Conservation (phyloP, 352 stramenopile species). For the Pythium apleroticum region DNA sequence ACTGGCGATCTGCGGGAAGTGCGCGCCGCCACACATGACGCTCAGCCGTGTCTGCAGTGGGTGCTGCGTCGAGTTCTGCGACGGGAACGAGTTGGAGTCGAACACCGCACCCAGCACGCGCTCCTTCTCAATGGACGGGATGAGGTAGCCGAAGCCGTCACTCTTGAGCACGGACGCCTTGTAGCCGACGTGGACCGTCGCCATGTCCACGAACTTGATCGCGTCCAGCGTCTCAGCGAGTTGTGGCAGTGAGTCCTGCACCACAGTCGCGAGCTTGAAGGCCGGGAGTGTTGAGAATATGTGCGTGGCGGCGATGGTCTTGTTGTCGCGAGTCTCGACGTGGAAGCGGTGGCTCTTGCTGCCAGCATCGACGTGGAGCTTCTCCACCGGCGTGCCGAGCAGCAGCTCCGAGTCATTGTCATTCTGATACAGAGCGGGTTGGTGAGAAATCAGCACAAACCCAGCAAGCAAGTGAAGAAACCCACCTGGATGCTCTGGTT, state of each 20-base stretch:
- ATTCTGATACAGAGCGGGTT: slow-evolving; percentile 4
- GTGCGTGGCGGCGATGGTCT: slow-evolving; percentile 45
- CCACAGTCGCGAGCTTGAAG: slow-evolving; percentile 46
- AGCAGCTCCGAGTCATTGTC: slow-evolving; percentile 25
- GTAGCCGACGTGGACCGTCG: slow-evolving; percentile 81
- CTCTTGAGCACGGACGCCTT: slow-evolving; percentile 51
- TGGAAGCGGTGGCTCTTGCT: slow-evolving; percentile 26
- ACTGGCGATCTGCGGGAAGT: slow-evolving; percentile 59
- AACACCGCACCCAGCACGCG: slow-evolving; percentile 83
- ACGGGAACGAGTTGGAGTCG: slow-evolving; percentile 87
- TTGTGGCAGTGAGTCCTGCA: slow-evolving; percentile 43
- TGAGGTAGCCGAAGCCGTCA: slow-evolving; percentile 86
- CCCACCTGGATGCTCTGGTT: slow-evolving; percentile 39
- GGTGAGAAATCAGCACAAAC: neutral
- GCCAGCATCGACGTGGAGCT: neutral
- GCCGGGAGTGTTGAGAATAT: slow-evolving; percentile 82
- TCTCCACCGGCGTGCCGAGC: slow-evolving; percentile 24
- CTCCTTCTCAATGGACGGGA: slow-evolving; percentile 71
- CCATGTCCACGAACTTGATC: slow-evolving; percentile 83
- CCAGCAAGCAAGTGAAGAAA: neutral
- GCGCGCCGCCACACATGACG: slow-evolving; percentile 82
- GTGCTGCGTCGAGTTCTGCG: slow-evolving; percentile 50
- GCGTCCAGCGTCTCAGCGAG: slow-evolving; percentile 50
- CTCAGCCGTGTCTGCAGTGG: slow-evolving; percentile 68
- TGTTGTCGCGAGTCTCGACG: slow-evolving; percentile 40